These are phyloP conservation scores for Neospora caninum DNA, from an alignment of 169 alveolate species.

Conservation along the genomic window DNA sequence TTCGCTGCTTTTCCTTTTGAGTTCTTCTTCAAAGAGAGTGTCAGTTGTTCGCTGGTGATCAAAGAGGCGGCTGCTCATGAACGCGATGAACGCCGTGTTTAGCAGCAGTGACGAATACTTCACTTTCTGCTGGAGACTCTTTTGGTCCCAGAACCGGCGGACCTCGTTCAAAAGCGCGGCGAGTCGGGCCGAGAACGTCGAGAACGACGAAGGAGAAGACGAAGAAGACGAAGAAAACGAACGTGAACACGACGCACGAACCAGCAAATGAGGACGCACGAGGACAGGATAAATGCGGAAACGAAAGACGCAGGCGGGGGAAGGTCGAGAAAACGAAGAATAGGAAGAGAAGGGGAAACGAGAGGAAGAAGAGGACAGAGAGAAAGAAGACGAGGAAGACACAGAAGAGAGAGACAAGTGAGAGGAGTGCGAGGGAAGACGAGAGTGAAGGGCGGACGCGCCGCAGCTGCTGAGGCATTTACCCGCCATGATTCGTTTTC, in stretches of 20 bases:
- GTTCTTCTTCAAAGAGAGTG: conserved; percentile 12
- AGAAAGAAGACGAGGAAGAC: not conserved
- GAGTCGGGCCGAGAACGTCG: not conserved
- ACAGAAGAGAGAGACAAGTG: not conserved
- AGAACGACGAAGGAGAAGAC: not conserved
- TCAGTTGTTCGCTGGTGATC: not conserved
- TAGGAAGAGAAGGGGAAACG: not conserved
- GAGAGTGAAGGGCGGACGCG: not conserved
- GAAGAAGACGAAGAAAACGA: not conserved
- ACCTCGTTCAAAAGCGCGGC: not conserved
- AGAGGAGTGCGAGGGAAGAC: not conserved
- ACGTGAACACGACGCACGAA: not conserved
- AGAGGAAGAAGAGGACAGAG: not conserved
- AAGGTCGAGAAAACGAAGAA: no score
- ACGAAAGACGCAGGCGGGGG: no score
- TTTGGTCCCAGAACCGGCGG: not conserved
- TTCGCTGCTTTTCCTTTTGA: not conserved
- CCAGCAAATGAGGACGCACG: not conserved
- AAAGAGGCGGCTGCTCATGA: not conserved
- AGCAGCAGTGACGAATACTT: not conserved
- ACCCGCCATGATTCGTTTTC: no score
- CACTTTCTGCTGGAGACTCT: not conserved
- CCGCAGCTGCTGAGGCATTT: no score
- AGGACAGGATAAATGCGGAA: not conserved
- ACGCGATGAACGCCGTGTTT: not conserved